phyloP scores from a whole-genome alignment of 129 eudicot genomes.

The Flaveria linearis region DNA sequence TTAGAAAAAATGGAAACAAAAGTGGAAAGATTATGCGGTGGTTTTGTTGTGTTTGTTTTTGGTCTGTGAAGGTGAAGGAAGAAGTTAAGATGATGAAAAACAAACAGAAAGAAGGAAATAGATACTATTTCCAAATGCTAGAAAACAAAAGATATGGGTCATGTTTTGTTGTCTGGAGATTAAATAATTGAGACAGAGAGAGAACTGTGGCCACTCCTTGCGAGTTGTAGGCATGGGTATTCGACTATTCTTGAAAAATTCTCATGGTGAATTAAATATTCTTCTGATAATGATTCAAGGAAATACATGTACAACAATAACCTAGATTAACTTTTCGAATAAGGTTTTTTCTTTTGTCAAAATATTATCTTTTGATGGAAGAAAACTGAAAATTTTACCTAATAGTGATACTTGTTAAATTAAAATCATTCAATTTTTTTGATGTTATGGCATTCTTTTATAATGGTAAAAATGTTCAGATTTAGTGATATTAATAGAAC shows the following conservation, averaged over 20 bases:
- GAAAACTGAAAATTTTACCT: background rate
- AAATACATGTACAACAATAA: background rate
- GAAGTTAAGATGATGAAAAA: constrained; percentile 30
- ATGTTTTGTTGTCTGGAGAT: constrained; percentile 48
- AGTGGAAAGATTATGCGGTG: constrained; percentile 20
- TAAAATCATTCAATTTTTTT: too few species aligned
- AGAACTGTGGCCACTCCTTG: constrained; percentile 65
- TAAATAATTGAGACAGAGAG: constrained; percentile 53
- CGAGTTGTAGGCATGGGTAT: constrained; percentile 26
- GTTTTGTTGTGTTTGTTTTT: constrained; percentile 30
- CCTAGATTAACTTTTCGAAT: background rate
- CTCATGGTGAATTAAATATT: constrained; percentile 18
- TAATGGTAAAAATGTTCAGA: too few species aligned
- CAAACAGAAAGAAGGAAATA: constrained; percentile 35
- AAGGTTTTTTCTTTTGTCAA: background rate
- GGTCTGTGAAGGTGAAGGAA: constrained; percentile 34
- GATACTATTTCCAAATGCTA: constrained; percentile 77
- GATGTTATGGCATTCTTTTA: too few species aligned
- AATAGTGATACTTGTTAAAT: too few species aligned
- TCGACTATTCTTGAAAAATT: constrained; percentile 8
- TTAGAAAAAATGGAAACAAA: constrained; percentile 33
- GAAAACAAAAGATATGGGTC: constrained; percentile 66
- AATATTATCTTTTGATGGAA: background rate
- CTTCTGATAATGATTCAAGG: background rate
- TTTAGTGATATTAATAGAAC: too few species aligned